These are phyloP conservation scores for Aspergillus candidus DNA, from an alignment of 2,329 filamentous ascomycete species.

Conservation along the genomic window DNA sequence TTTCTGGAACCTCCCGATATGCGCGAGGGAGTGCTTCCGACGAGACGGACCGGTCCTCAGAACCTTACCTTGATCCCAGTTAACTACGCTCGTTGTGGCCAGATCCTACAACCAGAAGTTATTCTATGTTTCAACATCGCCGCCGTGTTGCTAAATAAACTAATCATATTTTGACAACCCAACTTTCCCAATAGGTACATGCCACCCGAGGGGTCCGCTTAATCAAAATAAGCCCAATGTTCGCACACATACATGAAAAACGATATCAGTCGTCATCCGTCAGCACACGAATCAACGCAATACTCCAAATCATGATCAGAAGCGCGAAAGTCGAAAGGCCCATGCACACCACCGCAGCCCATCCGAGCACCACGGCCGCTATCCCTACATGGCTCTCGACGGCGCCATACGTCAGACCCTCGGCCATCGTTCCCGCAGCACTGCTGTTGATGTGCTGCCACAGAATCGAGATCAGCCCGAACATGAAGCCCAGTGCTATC, in stretches of 20 bases:
- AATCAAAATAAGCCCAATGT: too few species aligned
- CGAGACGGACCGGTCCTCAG: too few species aligned
- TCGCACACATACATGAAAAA: too few species aligned
- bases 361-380: slow-evolving; percentile 13
- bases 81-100: too few species aligned
- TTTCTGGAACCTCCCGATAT: too few species aligned
- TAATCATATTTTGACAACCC: background rate
- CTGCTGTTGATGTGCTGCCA: slow-evolving; percentile 14
- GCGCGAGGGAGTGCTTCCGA: too few species aligned
- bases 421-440: slow-evolving; percentile 7
- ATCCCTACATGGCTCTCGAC: slow-evolving; percentile 9
- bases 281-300: background rate
- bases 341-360: slow-evolving; percentile 7
- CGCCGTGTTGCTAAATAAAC: background rate
- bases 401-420: slow-evolving; percentile 9
- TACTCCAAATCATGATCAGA: slow-evolving; percentile 5
- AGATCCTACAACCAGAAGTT: too few species aligned
- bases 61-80: too few species aligned
- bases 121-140: too few species aligned
- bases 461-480: slow-evolving; percentile 9
- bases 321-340: background rate
- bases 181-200: background rate
- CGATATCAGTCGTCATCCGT: background rate
- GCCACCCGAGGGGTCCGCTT: too few species aligned
- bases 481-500: background rate